phyloP scores from a whole-genome alignment of 23 red algal genomes.

The Cyanidium caldarium region DNA sequence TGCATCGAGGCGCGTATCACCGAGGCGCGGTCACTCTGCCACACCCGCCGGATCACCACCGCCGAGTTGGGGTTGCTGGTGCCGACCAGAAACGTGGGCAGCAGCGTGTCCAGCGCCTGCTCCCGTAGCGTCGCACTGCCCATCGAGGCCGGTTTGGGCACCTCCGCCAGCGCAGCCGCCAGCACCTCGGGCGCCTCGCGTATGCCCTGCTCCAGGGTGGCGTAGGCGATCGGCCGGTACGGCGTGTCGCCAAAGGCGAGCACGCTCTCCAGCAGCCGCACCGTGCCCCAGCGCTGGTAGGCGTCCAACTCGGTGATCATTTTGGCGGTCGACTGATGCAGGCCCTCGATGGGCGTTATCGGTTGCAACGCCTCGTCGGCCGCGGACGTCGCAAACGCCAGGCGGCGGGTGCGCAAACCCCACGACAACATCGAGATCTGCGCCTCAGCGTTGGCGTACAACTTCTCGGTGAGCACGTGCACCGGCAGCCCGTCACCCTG shows the following conservation, averaged over 20 bases:
- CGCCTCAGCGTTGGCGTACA: not conserved
- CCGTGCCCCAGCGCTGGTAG: not conserved
- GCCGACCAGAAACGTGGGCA: not conserved
- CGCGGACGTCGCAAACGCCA: not conserved
- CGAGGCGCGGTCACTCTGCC: not conserved
- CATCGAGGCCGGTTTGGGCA: not conserved
- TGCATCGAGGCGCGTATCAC: conserved; percentile 3
- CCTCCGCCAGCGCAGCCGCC: not conserved
- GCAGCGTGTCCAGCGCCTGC: conserved; percentile 1
- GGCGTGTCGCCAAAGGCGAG: not conserved
- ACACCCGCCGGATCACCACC: not conserved
- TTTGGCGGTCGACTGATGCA: conserved; percentile 4
- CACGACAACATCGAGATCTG: conserved; percentile 1
- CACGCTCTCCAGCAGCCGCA: not conserved
- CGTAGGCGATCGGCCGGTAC: not conserved
- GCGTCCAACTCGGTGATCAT: not conserved
- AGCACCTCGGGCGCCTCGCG: conserved; percentile 3
- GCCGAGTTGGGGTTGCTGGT: not conserved
- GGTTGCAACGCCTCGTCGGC: not conserved
- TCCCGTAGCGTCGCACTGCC: not conserved
- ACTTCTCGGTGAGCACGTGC: not conserved
- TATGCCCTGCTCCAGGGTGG: not conserved
- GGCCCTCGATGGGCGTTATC: not conserved
- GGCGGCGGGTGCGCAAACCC: not conserved
- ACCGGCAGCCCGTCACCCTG: not conserved